These are phyloP conservation scores for Truncatella angustata DNA, from an alignment of 2,329 filamentous ascomycete genomes.

Conservation along the genomic window DNA sequence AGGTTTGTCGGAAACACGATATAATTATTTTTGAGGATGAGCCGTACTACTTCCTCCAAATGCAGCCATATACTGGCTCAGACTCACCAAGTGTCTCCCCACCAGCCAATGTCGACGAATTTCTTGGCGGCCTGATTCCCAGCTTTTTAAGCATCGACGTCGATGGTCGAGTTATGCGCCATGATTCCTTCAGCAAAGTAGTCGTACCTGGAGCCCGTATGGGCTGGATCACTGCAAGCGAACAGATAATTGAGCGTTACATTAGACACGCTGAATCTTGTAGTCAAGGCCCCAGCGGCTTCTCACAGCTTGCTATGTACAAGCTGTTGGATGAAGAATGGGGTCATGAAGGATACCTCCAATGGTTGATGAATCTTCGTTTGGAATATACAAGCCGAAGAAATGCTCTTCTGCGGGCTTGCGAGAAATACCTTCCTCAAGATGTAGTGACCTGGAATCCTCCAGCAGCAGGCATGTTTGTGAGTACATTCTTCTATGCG, in stretches of 20 bases:
- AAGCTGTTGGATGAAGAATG: conserved; percentile 91
- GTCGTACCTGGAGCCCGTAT: conserved; percentile 77
- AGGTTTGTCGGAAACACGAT: conserved; percentile 78
- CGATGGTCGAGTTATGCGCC: conserved; percentile 83
- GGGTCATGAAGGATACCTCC: conserved; percentile 87
- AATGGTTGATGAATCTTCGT: conserved; percentile 83
- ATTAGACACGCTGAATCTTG: conserved; percentile 78
- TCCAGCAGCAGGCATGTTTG: conserved; percentile 92
- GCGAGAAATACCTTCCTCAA: conserved; percentile 71
- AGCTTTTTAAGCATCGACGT: conserved; percentile 77
- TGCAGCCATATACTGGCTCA: conserved; percentile 68
- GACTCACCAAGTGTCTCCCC: conserved; percentile 49
- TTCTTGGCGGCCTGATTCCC: conserved; percentile 71
- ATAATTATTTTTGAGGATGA: conserved; percentile 88
- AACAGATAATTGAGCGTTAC: conserved; percentile 81
- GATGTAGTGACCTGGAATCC: conserved; percentile 77
- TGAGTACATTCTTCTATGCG: conserved; percentile 44
- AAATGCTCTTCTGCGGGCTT: conserved; percentile 74
- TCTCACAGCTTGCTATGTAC: conserved; percentile 80
- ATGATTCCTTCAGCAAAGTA: conserved; percentile 94
- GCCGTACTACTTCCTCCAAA: conserved; percentile 92
- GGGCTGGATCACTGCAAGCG: conserved; percentile 87
- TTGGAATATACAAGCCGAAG: conserved; percentile 78
- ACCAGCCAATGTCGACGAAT: conserved; percentile 65
- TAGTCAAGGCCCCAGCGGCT: conserved; percentile 81